These are phyloP conservation scores for Trifolium pratense DNA, from an alignment of 306 rosid genomes.

Conservation along the genomic window DNA sequence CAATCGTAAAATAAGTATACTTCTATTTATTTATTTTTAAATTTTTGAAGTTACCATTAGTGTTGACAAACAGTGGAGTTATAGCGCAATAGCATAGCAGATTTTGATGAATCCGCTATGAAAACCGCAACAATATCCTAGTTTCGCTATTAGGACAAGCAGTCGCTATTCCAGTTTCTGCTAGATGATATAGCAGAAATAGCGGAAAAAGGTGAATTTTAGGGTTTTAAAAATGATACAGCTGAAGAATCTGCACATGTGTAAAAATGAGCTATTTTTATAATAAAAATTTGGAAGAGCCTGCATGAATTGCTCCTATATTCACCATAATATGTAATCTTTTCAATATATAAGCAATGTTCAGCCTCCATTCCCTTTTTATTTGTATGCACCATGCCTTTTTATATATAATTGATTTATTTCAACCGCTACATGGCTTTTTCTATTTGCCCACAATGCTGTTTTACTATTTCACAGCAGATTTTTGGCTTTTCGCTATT, in stretches of 20 bases:
- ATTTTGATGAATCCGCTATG: neutral
- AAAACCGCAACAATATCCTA: neutral
- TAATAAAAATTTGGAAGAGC: neutral
- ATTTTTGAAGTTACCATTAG: neutral
- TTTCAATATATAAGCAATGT: neutral
- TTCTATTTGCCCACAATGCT: no score
- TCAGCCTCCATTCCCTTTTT: neutral
- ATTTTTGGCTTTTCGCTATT: neutral
- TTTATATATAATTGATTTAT: neutral
- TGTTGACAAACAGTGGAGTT: neutral
- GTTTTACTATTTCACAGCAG: neutral
- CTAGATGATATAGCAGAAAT: neutral
- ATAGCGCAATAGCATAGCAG: neutral
- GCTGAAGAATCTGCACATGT: neutral
- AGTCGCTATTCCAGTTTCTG: neutral
- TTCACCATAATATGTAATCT: neutral
- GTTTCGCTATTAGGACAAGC: neutral
- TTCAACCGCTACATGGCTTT: no score
- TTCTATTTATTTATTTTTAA: neutral
- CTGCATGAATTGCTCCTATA: neutral
- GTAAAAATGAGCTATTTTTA: neutral
- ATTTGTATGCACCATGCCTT: neutral
- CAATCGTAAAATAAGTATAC: constrained; percentile 2
- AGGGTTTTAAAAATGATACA: neutral
- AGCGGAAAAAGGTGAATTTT: neutral